phyloP scores from a whole-genome alignment of 257 asterid genomes.

The Parsonsia alboflavescens region DNA sequence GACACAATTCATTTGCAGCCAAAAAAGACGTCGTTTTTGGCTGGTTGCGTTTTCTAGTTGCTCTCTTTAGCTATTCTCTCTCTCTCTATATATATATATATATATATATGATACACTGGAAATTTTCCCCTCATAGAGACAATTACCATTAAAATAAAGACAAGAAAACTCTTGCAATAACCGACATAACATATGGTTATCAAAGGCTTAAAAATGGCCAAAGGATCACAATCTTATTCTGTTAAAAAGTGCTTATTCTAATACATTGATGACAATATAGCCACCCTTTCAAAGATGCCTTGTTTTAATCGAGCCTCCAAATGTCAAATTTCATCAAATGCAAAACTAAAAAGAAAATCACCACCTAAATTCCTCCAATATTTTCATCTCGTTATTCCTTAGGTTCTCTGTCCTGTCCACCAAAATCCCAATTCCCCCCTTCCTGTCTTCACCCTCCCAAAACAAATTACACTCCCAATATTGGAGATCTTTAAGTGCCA shows the following conservation, averaged over 20 bases:
- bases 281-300: neutral
- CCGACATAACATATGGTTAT: neutral
- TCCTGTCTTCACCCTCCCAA: neutral
- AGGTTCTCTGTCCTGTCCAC: neutral
- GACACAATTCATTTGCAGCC: too few species aligned
- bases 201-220: neutral
- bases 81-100: too few species aligned
- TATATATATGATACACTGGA: too few species aligned
- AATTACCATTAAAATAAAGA: neutral
- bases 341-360: neutral
- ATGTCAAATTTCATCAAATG: neutral
- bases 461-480: neutral
- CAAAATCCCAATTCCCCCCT: neutral
- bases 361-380: neutral
- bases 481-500: neutral
- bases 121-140: too few species aligned
- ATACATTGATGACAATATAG: neutral
- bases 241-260: neutral
- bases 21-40: too few species aligned
- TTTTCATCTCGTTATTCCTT: neutral
- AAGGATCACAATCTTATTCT: neutral
- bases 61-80: too few species aligned
- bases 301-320: conserved; percentile 1
- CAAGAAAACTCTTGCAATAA: neutral
- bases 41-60: too few species aligned